These are phyloP conservation scores for Colletotrichum costaricense DNA, from an alignment of 2,329 filamentous ascomycete species.

Conservation along the genomic window DNA sequence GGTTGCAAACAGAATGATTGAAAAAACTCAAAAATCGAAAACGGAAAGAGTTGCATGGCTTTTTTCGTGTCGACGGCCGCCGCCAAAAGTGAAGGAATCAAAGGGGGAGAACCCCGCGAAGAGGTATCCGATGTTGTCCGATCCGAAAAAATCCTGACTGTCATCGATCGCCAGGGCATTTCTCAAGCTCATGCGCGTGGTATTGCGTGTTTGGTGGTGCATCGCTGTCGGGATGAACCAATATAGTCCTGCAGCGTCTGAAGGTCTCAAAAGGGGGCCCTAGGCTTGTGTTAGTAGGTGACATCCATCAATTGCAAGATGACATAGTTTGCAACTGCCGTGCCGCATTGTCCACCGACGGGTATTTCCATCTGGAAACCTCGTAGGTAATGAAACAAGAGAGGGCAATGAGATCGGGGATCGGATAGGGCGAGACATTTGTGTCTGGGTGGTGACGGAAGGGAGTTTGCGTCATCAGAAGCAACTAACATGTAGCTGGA, in stretches of 20 bases:
- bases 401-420: constrained; percentile 15
- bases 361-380: background rate
- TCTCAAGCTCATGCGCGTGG: constrained; percentile 7
- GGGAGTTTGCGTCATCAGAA: constrained; percentile 33
- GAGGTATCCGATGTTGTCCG: constrained; percentile 11
- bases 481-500: constrained; percentile 10
- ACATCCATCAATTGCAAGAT: background rate
- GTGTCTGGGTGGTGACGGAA: constrained; percentile 23
- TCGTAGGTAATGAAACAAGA: background rate
- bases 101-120: background rate
- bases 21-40: constrained; percentile 32
- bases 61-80: constrained; percentile 5
- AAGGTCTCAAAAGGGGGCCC: constrained; percentile 1
- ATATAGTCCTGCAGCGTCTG: background rate
- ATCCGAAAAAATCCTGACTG: constrained; percentile 4
- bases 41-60: constrained; percentile 24
- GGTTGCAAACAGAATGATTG: constrained; percentile 27
- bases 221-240: constrained; percentile 13
- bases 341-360: background rate
- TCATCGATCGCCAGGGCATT: constrained; percentile 24
- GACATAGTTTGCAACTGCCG: background rate
- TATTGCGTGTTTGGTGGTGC: background rate
- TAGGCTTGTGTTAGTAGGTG: constrained; percentile 22
- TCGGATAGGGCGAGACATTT: constrained; percentile 30
- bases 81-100: constrained; percentile 15